Base-by-base conservation (phyloP, 441 rosid species). In the Erodium texanum region DNA sequence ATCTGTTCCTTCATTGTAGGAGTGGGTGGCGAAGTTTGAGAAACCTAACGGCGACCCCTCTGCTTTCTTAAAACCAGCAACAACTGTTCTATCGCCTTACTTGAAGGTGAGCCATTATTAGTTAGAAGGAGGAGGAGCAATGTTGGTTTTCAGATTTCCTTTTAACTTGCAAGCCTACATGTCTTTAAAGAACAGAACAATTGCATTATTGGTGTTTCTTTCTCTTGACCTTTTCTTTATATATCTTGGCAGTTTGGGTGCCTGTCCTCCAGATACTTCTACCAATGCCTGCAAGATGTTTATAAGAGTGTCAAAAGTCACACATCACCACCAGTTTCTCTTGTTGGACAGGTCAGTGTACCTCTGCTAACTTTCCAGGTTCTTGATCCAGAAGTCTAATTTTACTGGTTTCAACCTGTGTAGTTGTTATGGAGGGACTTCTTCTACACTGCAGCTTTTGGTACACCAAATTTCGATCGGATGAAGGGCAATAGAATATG, bases 1-100 rank as follows among this genome's bases (percentile, higher is more conserved):
- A 20, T 59, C 41, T 70, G 73, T 66, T 43, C 67, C 50, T 27
- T 3, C 38, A 34, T 68, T 76, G 68, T 71, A 93, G 99, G 81
- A 86, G 62, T 91, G 97, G 99, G 87, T 91, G 67, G 99, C 99
- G 72, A 86, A 84, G 68, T 93, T 93, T 65, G 99, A 93, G 87
- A 93, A 93, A 78, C 97, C 99, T 63, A 93, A 89, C 76, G 99
- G 99, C 5, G 89, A 89, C 66, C 97, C 99, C 20, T 86, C 99
- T 77, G 93, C 95, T 36, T 89, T 83, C 76, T 12, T 81, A 54
- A 89, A 81, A 69, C 97, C 97, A 1, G 93, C 96, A 66, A 93
- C 99, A 64, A 90, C 99, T 16, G 87, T 89, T 64, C 71, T 93
- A 67, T 93, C 99, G 56, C 99, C 99, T n/a, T 93, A 90, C 78